phyloP scores from a whole-genome alignment of 805 yeast species.

The Diddensiella caesifluorescens region DNA sequence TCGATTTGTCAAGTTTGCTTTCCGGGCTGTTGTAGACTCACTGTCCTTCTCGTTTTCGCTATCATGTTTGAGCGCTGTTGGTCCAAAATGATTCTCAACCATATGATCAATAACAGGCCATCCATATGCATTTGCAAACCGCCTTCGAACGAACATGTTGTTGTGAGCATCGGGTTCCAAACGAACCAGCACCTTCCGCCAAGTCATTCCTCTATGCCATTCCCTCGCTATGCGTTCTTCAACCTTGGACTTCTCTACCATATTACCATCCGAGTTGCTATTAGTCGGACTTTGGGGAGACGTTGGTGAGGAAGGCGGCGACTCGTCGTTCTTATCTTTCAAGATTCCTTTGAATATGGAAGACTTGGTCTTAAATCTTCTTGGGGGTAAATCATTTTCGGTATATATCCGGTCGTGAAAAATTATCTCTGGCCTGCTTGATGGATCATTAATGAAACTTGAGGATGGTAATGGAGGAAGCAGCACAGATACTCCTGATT shows the following conservation, averaged over 20 bases:
- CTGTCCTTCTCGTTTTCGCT: neutral
- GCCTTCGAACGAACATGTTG: slow-evolving; percentile 80
- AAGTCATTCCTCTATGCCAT: slow-evolving; percentile 77
- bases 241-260: slow-evolving; percentile 35
- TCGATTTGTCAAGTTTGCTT: too few relatives aligned
- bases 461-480: slow-evolving; percentile 75
- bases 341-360: neutral
- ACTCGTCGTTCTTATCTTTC: neutral
- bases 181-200: slow-evolving; percentile 88
- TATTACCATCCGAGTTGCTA: slow-evolving; percentile 10
- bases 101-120: slow-evolving; percentile 89
- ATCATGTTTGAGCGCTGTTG: neutral
- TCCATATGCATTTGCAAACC: slow-evolving; percentile 90
- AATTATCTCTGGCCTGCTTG: slow-evolving; percentile 56
- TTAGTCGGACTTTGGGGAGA: slow-evolving; percentile 4
- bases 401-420: slow-evolving; percentile 76
- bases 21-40: too few relatives aligned
- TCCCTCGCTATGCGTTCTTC: slow-evolving; percentile 84
- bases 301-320: neutral
- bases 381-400: slow-evolving; percentile 60
- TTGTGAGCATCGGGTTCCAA: slow-evolving; percentile 93
- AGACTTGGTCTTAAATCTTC: slow-evolving; percentile 30
- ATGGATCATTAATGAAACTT: slow-evolving; percentile 64
- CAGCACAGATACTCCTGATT: slow-evolving; percentile 71
- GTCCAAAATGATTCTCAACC: slow-evolving; percentile 55